Evolutionary conservation across 2,329 filamentous ascomycete species (phyloP), one percentile per base, ranked within the genome.

Genomic region (Epichloe amarillans): DNA sequence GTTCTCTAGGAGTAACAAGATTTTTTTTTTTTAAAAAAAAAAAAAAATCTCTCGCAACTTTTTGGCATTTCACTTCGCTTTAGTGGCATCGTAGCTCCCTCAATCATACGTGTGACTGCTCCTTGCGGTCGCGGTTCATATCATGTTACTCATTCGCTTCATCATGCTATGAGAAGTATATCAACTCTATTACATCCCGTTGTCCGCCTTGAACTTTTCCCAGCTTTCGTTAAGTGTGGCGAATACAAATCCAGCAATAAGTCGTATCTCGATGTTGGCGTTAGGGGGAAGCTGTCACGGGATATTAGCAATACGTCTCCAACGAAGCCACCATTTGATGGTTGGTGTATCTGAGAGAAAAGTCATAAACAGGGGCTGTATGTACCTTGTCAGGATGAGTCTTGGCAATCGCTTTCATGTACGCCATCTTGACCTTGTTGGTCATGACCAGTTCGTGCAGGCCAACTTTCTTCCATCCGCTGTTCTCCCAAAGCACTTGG

Each of bases 371-470:
- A 10, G 30, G 8, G 3, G 10, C 4, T 80, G 69, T 75, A 96
- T 80, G 69, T 75, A 96, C 93, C 84, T 98, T 98, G 67, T 98
- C 93, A 54, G 93, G 93, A 75, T 98, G 93, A 59, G 93, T 93
- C 75, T 96, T 97, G 11, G 84, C 88, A 76, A 98, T 97, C 5
- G 91, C 93, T 78, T 95, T 96, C 93, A 98, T 97, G 65, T 98
- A 98, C 53, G 86, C 76, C 56, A 98, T 84, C 79, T 98, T 98
- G 66, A 97, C 93, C 74, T 91, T 95, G 58, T 87, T 89, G 36
- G 89, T 83, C 76, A 95, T 79, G 49, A 98, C 85, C 58, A 98
- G 68, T 70, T 98, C 93, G 56, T 90, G 84, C 80, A 98, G 81
- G 35, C 88, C 89, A 51, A 97, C 84, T 72, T 94, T 95, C 73